Evolutionary conservation across 495 filamentous ascomycete genomes (phyloP).

Genomic region (Talaromyces adpressus): DNA sequence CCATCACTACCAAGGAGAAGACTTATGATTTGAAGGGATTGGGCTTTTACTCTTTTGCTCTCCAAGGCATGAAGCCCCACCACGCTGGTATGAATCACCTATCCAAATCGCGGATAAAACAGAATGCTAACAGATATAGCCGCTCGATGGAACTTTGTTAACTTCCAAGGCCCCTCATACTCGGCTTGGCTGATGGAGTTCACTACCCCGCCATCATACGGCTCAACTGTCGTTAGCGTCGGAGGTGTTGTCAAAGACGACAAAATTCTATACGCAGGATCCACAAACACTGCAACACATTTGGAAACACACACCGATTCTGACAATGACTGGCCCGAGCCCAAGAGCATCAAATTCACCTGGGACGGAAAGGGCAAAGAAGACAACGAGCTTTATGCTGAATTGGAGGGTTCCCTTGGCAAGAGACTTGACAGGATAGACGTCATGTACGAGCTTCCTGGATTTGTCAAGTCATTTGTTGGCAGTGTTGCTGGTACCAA

Average conservation of each 20-base stretch:
- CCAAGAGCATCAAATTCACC: slow-evolving; percentile 61
- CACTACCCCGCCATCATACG: slow-evolving; percentile 92
- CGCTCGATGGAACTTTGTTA: slow-evolving; percentile 85
- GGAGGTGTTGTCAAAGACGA: slow-evolving; percentile 75
- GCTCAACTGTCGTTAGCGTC: slow-evolving; percentile 77
- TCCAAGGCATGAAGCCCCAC: slow-evolving; percentile 99
- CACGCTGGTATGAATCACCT: slow-evolving; percentile 59
- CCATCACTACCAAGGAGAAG: slow-evolving; percentile 73
- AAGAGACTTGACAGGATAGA: slow-evolving; percentile 76
- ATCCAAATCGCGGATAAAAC: no score
- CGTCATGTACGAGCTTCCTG: slow-evolving; percentile 92
- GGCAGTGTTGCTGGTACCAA: slow-evolving; percentile 80
- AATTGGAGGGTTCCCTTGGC: slow-evolving; percentile 62
- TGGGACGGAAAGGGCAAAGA: slow-evolving; percentile 79
- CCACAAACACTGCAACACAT: slow-evolving; percentile 56
- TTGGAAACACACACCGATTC: slow-evolving; percentile 58
- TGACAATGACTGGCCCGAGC: slow-evolving; percentile 85
- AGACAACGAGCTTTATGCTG: slow-evolving; percentile 60
- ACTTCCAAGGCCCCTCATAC: slow-evolving; percentile 82
- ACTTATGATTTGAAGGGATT: slow-evolving; percentile 76
- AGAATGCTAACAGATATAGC: slow-evolving; percentile 38
- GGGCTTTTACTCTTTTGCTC: slow-evolving; percentile 69
- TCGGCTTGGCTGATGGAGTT: slow-evolving; percentile 94
- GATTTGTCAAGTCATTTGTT: slow-evolving; percentile 89
- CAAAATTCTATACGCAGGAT: slow-evolving; percentile 68